Base-by-base conservation (phyloP, 2,329 filamentous ascomycete species). In the Torrubiella hemipterigena region DNA sequence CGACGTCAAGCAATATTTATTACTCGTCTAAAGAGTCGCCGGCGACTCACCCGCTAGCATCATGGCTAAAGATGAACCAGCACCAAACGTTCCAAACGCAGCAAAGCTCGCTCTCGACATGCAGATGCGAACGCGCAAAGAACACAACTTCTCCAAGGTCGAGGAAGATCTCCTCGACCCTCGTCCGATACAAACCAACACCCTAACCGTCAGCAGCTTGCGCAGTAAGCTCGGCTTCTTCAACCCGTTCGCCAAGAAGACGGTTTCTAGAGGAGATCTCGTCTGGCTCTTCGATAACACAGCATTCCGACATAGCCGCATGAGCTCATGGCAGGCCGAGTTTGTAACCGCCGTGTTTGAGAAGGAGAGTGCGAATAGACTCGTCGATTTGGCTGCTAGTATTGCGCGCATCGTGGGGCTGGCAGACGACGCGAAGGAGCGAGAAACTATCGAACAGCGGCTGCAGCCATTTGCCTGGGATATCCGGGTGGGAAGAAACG, bases 241-340 rank as follows among this genome's bases (percentile, higher is more conserved):
- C 34, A 79, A 76, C 45, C 77, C 78, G 1, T 58, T 77, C 10
- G 64, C 69, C 1, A 67, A 67, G 27, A 27, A 27, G 13, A 59
- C 65, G 20, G 69, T 84, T 28, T 68, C 74, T 33, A 62, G 65
- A 12, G 58, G 71, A 23, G 81, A 94, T 51, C 74, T 72, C 11
- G 76, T 95, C 24, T 95, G 89, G 89, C 62, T 95, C 7, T 64
- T 95, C 29, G 86, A 96, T 59, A 94, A 91, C 47, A 89, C 82
- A 3, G 87, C 86, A 5, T 89, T 80, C 51, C 72, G 73, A 37
- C 56, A 61, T 27, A 47, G 57, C 13, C 45, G 52, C 35, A 53
- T 56, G 3, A 58, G 56, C 32, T 52, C 49, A 31, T 95, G 86
- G 85, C 67, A 82, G 46, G 81, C 81, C 17, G 84, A 95, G 49